These are phyloP conservation scores for Trichocladium uniseriatum DNA, from an alignment of 495 filamentous ascomycete species.

Conservation along the genomic window DNA sequence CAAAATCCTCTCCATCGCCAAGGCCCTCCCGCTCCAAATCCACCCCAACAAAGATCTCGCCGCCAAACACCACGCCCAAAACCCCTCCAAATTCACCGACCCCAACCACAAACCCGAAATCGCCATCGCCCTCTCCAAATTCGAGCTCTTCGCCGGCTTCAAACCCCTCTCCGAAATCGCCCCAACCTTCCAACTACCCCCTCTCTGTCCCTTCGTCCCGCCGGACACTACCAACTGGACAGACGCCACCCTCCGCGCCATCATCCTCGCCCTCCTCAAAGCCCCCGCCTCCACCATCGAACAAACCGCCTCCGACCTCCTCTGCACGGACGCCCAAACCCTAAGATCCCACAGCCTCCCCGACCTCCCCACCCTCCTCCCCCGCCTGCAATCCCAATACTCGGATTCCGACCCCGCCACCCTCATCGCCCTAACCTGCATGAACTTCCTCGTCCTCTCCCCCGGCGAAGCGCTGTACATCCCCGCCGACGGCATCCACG, in stretches of 20 bases:
- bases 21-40: conserved; percentile 73
- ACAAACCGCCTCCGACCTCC: conserved; percentile 38
- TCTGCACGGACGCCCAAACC: conserved; percentile 36
- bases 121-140: conserved; percentile 62
- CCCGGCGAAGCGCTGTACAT: conserved; percentile 64
- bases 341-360: conserved; percentile 36
- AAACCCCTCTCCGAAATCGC: conserved; percentile 56
- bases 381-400: conserved; percentile 58
- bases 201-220: conserved; percentile 44
- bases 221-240: conserved; percentile 36
- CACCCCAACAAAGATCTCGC: conserved; percentile 64
- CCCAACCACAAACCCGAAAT: conserved; percentile 80
- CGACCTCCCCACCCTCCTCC: conserved; percentile 52
- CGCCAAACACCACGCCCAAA: conserved; percentile 49
- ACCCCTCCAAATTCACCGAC: conserved; percentile 59
- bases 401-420: conserved; percentile 48
- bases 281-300: conserved; percentile 45
- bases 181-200: conserved; percentile 44
- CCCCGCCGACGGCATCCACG: conserved; percentile 70
- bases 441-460: conserved; percentile 63
- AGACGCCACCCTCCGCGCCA: conserved; percentile 49
- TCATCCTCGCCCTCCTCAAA: conserved; percentile 49
- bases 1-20: conserved; percentile 64
- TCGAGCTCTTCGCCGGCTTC: conserved; percentile 72
- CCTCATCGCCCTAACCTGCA: conserved; percentile 56